Conservation (phyloP, 2,329 filamentous ascomycete species). For the Calcarisporium arbuscula region DNA sequence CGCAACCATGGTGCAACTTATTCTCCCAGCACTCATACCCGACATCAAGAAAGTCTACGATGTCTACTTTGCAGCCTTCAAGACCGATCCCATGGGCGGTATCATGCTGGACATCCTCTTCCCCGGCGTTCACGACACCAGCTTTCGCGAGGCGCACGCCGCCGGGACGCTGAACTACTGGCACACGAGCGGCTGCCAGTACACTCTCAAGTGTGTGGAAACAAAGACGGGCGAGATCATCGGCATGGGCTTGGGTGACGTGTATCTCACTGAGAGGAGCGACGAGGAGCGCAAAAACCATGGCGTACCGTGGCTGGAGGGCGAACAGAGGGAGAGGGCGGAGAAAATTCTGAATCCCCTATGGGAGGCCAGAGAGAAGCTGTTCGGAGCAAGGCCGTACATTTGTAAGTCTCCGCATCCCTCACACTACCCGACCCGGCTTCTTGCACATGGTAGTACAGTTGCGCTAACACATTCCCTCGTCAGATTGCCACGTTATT, state of each 20-base stretch:
- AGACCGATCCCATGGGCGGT: slow-evolving; percentile 27
- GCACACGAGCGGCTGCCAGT: slow-evolving; percentile 32
- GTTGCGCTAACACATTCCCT: slow-evolving; percentile 5
- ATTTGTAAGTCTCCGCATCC: slow-evolving; percentile 30
- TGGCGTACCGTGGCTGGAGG: slow-evolving; percentile 39
- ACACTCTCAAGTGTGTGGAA: slow-evolving; percentile 42
- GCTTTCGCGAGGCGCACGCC: slow-evolving; percentile 37
- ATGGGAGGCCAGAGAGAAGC: slow-evolving; percentile 32
- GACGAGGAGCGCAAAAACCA: slow-evolving; percentile 36
- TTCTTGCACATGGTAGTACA: background rate
- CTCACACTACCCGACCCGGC: background rate
- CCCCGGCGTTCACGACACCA: slow-evolving; percentile 25
- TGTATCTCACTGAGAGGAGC: slow-evolving; percentile 29
- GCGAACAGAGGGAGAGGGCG: slow-evolving; percentile 34
- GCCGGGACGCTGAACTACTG: slow-evolving; percentile 32
- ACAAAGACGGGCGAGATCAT: slow-evolving; percentile 34
- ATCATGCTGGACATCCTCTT: slow-evolving; percentile 37
- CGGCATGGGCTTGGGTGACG: slow-evolving; percentile 41
- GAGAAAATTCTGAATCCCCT: slow-evolving; percentile 35
- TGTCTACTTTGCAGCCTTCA: slow-evolving; percentile 40
- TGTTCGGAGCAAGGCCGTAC: slow-evolving; percentile 31
- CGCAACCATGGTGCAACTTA: slow-evolving; percentile 30
- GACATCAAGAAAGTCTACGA: slow-evolving; percentile 41
- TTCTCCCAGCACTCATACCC: slow-evolving; percentile 38
- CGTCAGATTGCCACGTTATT: slow-evolving; percentile 34